Evolutionary conservation across 345 rosid species (phyloP).

Genomic region (Gossypium stocksii): DNA sequence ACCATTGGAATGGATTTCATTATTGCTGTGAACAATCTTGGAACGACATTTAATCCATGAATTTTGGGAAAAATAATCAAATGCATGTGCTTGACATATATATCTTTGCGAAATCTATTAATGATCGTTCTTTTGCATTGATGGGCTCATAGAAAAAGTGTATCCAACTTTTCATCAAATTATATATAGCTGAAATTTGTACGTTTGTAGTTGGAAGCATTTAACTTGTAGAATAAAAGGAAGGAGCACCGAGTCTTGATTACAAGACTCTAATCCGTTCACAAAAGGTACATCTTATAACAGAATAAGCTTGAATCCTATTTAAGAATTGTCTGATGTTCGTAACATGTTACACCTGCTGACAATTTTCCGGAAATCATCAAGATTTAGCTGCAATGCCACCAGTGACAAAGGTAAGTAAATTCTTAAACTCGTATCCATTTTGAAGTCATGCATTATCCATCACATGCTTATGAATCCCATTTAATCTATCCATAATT

Average conservation of each 20-base stretch:
- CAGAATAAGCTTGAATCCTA: neutral
- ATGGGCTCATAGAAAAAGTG: neutral
- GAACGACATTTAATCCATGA: neutral
- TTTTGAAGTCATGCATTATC: neutral
- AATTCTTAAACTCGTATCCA: neutral
- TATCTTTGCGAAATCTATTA: no score
- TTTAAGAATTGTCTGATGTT: slow-evolving; percentile 24
- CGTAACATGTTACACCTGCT: slow-evolving; percentile 55
- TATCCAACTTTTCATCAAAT: neutral
- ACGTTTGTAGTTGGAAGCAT: neutral
- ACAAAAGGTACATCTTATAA: neutral
- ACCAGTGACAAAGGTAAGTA: slow-evolving; percentile 5
- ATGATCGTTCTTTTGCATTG: neutral
- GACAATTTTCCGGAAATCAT: slow-evolving; percentile 59
- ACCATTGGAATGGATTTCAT: neutral
- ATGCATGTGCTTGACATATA: neutral
- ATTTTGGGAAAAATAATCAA: neutral
- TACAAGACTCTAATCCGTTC: neutral
- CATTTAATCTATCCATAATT: no score
- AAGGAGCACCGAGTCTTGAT: neutral
- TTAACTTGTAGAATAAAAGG: neutral
- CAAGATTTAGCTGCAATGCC: slow-evolving; percentile 57
- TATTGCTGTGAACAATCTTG: neutral
- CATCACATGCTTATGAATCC: neutral
- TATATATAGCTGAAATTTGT: neutral